Evolutionary conservation across 164 flowering plant genomes (phyloP), one percentile per base, ranked within the genome.

Genomic region (Litsea cubeba): DNA sequence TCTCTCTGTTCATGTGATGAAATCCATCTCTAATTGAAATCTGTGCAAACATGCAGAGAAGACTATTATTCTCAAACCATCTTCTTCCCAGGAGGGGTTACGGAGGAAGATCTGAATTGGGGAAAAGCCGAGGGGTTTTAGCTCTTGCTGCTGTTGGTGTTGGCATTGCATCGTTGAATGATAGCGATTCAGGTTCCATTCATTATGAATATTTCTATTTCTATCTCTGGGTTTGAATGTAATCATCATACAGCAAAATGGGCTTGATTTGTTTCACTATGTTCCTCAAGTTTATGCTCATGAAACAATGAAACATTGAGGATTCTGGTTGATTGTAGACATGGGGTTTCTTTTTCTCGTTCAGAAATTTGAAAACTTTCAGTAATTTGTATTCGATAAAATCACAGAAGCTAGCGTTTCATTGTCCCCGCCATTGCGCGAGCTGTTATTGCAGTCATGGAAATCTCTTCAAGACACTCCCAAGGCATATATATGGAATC

Each of bases 401-500:
- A 46, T 72, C 26, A 5, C 70, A 74, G 76, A 68, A 30, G 57
- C 7, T 1, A 30, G 11, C 5, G 28, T 74, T 54, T 66, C 76
- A 18, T 64, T 74, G 11, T 54, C 49, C 62, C 64, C 35, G n/a
- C 71, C 76, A 51, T 58, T 74, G 62, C 26, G 26, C 12, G 51
- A 28, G 63, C 17, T 66, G 2, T 24, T 74, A 10, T 67, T 20
- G n/a, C 76, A 67, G 62, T 54, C 76, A 67, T 74, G 71, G 71
- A 22, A 51, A 30, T 18, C 71, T 66, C 50, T 54, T 18, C 65
- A 15, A 67, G 76, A 74, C 5, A 5, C 57, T 67, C 65, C 75
- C 50, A 57, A 17, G 17, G 17, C 26, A n/a, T 22, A 28, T 54
- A 23, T 30, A n/a, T 28, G 71, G 71, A 24, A 51, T 50, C 62